phyloP scores from a whole-genome alignment of 805 yeast genomes.

The Yarrowia yakushimensis region DNA sequence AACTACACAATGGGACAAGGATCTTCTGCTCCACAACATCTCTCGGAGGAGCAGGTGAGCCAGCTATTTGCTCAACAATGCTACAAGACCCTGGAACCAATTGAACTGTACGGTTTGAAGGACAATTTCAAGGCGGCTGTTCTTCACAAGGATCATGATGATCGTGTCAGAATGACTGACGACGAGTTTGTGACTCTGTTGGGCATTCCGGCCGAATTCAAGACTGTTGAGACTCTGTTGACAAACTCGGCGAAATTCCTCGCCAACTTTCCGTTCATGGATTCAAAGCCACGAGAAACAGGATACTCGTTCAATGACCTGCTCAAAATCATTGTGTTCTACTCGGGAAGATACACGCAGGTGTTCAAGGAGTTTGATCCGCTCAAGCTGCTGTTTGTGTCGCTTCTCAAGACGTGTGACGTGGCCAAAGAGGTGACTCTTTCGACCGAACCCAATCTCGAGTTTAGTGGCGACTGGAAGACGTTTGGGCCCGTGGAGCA shows the following conservation, averaged over 20 bases:
- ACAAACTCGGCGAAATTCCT: slow-evolving; percentile 1
- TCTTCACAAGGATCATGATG: background rate
- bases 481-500: background rate
- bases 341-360: slow-evolving; percentile 6
- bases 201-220: slow-evolving; percentile 6
- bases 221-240: background rate
- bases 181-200: slow-evolving; percentile 25
- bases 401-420: background rate
- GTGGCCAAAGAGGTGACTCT: background rate
- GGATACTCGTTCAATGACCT: slow-evolving; percentile 17
- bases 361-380: slow-evolving; percentile 20
- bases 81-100: slow-evolving; percentile 13
- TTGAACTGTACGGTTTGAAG: slow-evolving; percentile 8
- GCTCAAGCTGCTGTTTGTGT: slow-evolving; percentile 16
- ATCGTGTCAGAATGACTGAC: slow-evolving; percentile 26
- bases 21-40: background rate
- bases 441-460: background rate
- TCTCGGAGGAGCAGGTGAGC: background rate
- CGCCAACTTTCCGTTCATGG: slow-evolving; percentile 16
- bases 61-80: slow-evolving; percentile 9
- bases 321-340: slow-evolving; percentile 5
- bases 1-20: slow-evolving; percentile 7
- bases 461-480: slow-evolving; percentile 4
- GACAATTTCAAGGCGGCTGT: slow-evolving; percentile 1
- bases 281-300: background rate